Conservation (phyloP, 1,284 basidiomycete species). For the Microbotryum scabiosae region DNA sequence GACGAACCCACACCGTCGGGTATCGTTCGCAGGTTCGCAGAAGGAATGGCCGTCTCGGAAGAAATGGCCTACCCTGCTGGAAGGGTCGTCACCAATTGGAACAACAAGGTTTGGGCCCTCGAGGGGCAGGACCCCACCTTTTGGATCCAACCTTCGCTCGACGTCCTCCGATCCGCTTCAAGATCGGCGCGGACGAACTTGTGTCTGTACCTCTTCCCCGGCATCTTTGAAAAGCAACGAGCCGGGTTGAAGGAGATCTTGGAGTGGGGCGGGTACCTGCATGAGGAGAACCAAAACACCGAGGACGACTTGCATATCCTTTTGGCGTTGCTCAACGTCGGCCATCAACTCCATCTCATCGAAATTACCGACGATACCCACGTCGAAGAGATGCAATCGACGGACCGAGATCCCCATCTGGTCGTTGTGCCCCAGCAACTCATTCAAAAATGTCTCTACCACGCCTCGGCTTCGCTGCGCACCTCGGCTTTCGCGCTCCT, state of each 20-base stretch:
- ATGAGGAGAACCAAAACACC: neutral
- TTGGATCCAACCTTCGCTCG: slow-evolving; percentile 17
- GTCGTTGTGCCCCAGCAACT: slow-evolving; percentile 6
- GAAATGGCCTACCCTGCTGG: slow-evolving; percentile 22
- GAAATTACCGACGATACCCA: neutral
- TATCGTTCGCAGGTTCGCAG: slow-evolving; percentile 8
- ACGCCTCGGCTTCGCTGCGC: slow-evolving; percentile 18
- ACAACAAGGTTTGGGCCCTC: slow-evolving; percentile 15
- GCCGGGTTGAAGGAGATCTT: slow-evolving; percentile 9
- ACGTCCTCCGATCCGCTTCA: neutral
- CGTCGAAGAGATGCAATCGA: too few relatives aligned
- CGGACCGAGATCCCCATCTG: slow-evolving; percentile 4
- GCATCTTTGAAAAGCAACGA: slow-evolving; percentile 10
- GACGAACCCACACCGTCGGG: neutral
- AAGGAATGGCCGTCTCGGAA: slow-evolving; percentile 18
- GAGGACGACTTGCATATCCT: slow-evolving; percentile 23
- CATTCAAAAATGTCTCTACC: neutral
- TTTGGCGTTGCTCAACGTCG: slow-evolving; percentile 20
- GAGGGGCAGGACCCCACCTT: neutral
- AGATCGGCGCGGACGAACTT: slow-evolving; percentile 4
- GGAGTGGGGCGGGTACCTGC: slow-evolving; percentile 4
- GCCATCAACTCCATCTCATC: slow-evolving; percentile 21
- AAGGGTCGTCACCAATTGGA: slow-evolving; percentile 16
- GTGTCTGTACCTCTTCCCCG: slow-evolving; percentile 16
- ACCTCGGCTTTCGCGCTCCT: slow-evolving; percentile 26